Evolutionary conservation across 305 asterid species (phyloP).

Genomic region (Caryopteris hybrid): DNA sequence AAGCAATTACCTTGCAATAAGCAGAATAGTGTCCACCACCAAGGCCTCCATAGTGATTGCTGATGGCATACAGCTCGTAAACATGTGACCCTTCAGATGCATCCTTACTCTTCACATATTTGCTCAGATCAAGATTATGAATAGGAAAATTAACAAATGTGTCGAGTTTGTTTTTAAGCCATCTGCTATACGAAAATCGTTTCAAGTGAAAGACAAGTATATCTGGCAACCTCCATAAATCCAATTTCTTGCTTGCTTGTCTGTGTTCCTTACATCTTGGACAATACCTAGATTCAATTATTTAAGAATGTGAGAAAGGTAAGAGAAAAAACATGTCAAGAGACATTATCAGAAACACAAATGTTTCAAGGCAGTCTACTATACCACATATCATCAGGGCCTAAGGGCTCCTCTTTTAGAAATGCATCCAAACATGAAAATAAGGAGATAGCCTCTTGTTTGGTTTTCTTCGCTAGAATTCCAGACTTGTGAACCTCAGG

Average conservation of each 20-base stretch:
- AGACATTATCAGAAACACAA: background rate
- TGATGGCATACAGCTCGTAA: conserved; percentile 85
- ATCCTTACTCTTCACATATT: conserved; percentile 60
- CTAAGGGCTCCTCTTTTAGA: conserved; percentile 91
- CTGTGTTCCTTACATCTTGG: conserved; percentile 90
- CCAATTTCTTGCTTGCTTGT: conserved; percentile 89
- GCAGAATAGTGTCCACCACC: conserved; percentile 98
- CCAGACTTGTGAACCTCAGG: conserved; percentile 82
- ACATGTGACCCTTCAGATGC: conserved; percentile 54
- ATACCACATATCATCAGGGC: conserved; percentile 99
- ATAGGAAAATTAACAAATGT: conserved; percentile 82
- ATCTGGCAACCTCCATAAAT: conserved; percentile 91
- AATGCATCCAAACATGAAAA: conserved; percentile 93
- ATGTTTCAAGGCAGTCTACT: conserved; percentile 6
- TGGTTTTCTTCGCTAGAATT: conserved; percentile 65
- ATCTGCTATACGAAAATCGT: conserved; percentile 82
- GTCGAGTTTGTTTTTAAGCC: conserved; percentile 87
- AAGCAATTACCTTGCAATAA: conserved; percentile 71
- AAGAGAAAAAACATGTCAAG: background rate
- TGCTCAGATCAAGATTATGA: conserved; percentile 75
- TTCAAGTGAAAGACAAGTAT: conserved; percentile 84
- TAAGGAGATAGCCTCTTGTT: conserved; percentile 80
- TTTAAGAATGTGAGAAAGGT: background rate
- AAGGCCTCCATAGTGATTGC: conserved; percentile 96
- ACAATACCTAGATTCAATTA: conserved; percentile 66